Conservation (phyloP, 495 filamentous ascomycete species). For the Melanomma pulvis-pyrius region DNA sequence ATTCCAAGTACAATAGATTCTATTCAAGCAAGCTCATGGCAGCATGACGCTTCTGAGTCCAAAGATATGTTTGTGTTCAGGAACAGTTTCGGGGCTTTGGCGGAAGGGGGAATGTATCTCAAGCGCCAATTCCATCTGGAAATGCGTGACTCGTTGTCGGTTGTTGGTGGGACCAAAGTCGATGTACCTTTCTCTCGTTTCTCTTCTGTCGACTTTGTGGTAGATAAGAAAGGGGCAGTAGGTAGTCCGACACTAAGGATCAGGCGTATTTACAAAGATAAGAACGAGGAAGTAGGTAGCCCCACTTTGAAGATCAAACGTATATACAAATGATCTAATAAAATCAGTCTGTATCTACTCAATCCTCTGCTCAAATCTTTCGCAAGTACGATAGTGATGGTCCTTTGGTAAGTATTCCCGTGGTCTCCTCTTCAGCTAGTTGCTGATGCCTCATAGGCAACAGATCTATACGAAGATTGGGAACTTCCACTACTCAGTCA, state of each 20-base stretch:
- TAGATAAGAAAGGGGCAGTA: neutral
- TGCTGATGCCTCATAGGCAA: neutral
- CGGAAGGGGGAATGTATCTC: slow-evolving; percentile 31
- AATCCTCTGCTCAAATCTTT: neutral
- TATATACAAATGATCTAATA: neutral
- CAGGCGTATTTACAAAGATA: too few species aligned
- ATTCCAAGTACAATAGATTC: slow-evolving; percentile 33
- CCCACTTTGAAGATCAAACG: neutral
- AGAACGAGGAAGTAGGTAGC: neutral
- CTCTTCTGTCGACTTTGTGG: neutral
- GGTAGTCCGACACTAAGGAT: neutral
- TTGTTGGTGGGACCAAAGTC: slow-evolving; percentile 12
- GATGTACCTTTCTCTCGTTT: slow-evolving; percentile 37
- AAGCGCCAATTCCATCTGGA: neutral
- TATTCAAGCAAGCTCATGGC: slow-evolving; percentile 7
- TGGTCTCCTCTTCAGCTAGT: neutral
- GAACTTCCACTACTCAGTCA: neutral
- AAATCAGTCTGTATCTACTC: neutral
- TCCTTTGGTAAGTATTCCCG: neutral
- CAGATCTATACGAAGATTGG: neutral
- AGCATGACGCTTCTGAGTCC: neutral
- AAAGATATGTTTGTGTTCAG: slow-evolving; percentile 13
- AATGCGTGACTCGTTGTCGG: neutral
- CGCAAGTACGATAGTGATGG: neutral
- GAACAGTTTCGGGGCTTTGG: slow-evolving; percentile 31